phyloP scores from a whole-genome alignment of 78 protist species.

The Bigelowiella natans region DNA sequence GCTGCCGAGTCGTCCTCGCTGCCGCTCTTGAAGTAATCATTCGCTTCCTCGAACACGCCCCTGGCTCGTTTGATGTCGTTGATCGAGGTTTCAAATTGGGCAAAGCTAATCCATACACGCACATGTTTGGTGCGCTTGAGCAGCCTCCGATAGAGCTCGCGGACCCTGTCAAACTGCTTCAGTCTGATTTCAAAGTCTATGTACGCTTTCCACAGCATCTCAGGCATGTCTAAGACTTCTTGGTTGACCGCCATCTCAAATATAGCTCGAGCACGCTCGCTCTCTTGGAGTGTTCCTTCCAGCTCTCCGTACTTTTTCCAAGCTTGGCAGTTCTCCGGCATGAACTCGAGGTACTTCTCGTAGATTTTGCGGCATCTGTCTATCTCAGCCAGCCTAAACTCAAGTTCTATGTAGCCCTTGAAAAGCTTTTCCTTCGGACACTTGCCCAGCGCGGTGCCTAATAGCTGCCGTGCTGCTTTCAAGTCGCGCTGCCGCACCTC shows the following conservation, averaged over 20 bases:
- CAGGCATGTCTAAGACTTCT: slow-evolving; percentile 80
- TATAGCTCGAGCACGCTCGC: slow-evolving; percentile 61
- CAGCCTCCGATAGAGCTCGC: slow-evolving; percentile 64
- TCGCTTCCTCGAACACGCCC: background rate
- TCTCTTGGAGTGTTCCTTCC: slow-evolving; percentile 68
- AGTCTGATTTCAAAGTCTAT: slow-evolving; percentile 61
- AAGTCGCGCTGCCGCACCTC: slow-evolving; percentile 72
- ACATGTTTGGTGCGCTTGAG: slow-evolving; percentile 65
- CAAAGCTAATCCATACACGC: slow-evolving; percentile 37
- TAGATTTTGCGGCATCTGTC: slow-evolving; percentile 69
- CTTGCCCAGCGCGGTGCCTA: slow-evolving; percentile 50
- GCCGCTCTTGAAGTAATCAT: background rate
- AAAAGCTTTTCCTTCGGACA: slow-evolving; percentile 60
- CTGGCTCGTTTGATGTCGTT: background rate
- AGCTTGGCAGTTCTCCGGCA: slow-evolving; percentile 58
- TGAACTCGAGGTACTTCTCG: slow-evolving; percentile 58
- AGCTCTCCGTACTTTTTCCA: slow-evolving; percentile 67
- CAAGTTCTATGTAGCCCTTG: slow-evolving; percentile 51
- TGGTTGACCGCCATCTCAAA: slow-evolving; percentile 77
- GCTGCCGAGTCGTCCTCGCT: too few species aligned
- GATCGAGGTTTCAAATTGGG: background rate
- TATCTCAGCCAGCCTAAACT: slow-evolving; percentile 70
- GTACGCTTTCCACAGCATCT: slow-evolving; percentile 77
- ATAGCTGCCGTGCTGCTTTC: slow-evolving; percentile 48
- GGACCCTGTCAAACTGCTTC: slow-evolving; percentile 30